Evolutionary conservation across 2,329 filamentous ascomycete genomes (phyloP), one percentile per base, ranked within the genome.

Genomic region (Dothidotthia symphoricarpi): DNA sequence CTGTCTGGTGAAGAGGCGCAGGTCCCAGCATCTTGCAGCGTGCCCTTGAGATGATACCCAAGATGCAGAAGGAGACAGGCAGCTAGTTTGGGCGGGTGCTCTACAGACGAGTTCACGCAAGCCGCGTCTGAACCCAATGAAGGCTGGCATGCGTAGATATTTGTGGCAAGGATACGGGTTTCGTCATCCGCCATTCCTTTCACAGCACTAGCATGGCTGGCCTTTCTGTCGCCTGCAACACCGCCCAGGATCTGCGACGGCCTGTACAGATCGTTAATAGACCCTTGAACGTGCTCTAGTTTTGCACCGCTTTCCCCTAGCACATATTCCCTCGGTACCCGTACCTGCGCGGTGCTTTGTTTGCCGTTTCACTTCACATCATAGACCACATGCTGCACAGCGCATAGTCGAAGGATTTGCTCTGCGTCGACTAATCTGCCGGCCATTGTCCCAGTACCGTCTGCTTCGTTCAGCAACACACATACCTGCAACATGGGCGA

Each of bases 201-300:
- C 34, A 40, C 24, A 34, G 34, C 43, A 41, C 49, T 49, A 52
- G 49, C 41, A 45, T 43, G 41, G 47, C 32, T 43, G 41, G 42
- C 31, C 40, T 34, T 29, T 49, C 34, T 42, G 43, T 35, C 41
- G 13, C 32, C 30, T 45, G 38, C 42, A 45, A 47, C 46, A 51
- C 40, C 39, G 49, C 39, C 45, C 52, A 31, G 44, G 49, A 53
- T 53, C 47, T 55, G 50, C 52, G 42, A 55, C 50, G 52, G 51
- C 40, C 34, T 41, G 31, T 28, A 34, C 13, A 39, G 24, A 40
- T 36, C 52, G 53, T 56, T 49, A 54, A 57, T 57, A 57, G 54
- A 53, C 37, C 31, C 38, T 36, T 54, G 43, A 41, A 42, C 44
- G 39, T 43, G 36, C 37, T 32, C 47, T 47, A 46, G 51, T 35